Conservation (phyloP, 2,329 filamentous ascomycete genomes). For the Botryotinia convoluta region DNA sequence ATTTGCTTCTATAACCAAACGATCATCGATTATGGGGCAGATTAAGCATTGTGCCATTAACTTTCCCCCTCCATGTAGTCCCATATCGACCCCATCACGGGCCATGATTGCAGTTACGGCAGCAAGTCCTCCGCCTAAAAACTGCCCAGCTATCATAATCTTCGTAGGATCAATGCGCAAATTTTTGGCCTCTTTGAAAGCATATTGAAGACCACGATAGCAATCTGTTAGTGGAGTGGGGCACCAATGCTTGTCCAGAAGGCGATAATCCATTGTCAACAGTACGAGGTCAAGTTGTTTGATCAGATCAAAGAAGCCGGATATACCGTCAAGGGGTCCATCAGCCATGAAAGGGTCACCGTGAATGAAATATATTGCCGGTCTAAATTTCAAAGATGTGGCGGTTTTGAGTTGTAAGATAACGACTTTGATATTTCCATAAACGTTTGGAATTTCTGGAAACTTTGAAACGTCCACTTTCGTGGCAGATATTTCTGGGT, state of each 20-base stretch:
- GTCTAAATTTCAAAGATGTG: background rate
- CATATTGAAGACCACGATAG: background rate
- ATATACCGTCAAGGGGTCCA: background rate
- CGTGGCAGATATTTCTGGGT: background rate
- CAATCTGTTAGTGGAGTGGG: background rate
- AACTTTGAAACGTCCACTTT: background rate
- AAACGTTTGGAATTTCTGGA: background rate
- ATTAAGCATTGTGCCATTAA: conserved; percentile 42
- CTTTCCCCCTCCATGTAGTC: conserved; percentile 33
- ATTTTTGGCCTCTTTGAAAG: background rate
- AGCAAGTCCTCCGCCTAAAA: conserved; percentile 56
- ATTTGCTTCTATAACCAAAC: conserved; percentile 35
- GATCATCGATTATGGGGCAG: conserved; percentile 46
- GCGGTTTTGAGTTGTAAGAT: background rate
- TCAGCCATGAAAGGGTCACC: background rate
- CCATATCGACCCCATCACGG: conserved; percentile 32
- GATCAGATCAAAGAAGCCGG: background rate
- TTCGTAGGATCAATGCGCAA: conserved; percentile 47
- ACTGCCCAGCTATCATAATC: conserved; percentile 54
- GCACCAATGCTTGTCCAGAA: background rate
- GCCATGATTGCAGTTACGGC: conserved; percentile 52
- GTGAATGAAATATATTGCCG: background rate
- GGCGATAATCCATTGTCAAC: background rate
- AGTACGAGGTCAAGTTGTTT: background rate
- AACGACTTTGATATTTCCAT: background rate